phyloP scores from a whole-genome alignment of 495 filamentous ascomycete genomes.

The Geoglossum glabrum region DNA sequence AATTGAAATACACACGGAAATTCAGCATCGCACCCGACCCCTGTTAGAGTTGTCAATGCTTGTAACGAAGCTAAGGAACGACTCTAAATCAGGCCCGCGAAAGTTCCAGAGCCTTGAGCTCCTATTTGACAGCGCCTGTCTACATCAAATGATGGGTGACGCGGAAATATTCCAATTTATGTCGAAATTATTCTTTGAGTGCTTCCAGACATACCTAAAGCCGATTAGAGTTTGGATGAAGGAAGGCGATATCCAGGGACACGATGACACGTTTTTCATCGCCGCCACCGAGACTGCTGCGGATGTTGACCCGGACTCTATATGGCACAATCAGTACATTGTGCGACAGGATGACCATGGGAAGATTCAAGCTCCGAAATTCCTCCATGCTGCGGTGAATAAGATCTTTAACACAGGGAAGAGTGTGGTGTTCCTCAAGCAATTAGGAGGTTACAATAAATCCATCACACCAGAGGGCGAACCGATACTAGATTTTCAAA shows the following conservation, averaged over 20 bases:
- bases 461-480: slow-evolving; percentile 12
- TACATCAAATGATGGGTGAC: slow-evolving; percentile 48
- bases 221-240: slow-evolving; percentile 77
- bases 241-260: slow-evolving; percentile 41
- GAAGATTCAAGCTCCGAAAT: slow-evolving; percentile 43
- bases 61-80: slow-evolving; percentile 15
- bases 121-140: slow-evolving; percentile 46
- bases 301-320: slow-evolving; percentile 35
- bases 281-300: slow-evolving; percentile 33
- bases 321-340: slow-evolving; percentile 62
- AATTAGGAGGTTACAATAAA: slow-evolving; percentile 27
- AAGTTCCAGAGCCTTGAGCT: slow-evolving; percentile 47
- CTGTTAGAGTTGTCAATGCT: slow-evolving; percentile 32
- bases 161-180: slow-evolving; percentile 36
- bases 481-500: slow-evolving; percentile 30
- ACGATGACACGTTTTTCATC: slow-evolving; percentile 58
- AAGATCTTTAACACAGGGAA: slow-evolving; percentile 77
- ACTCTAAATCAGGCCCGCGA: slow-evolving; percentile 9
- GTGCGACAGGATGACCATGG: slow-evolving; percentile 33
- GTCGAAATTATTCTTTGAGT: slow-evolving; percentile 53
- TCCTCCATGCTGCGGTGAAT: slow-evolving; percentile 42
- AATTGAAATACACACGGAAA: slow-evolving; percentile 37
- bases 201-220: slow-evolving; percentile 63
- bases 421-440: slow-evolving; percentile 61
- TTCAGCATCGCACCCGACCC: slow-evolving; percentile 31